A percentile compares a stretch with the other conserved stretches of the same genome.
Evolutionary conservation across 2,329 filamentous ascomycete genomes (phyloP).

Genomic region (Aspergillus japonicus): DNA sequence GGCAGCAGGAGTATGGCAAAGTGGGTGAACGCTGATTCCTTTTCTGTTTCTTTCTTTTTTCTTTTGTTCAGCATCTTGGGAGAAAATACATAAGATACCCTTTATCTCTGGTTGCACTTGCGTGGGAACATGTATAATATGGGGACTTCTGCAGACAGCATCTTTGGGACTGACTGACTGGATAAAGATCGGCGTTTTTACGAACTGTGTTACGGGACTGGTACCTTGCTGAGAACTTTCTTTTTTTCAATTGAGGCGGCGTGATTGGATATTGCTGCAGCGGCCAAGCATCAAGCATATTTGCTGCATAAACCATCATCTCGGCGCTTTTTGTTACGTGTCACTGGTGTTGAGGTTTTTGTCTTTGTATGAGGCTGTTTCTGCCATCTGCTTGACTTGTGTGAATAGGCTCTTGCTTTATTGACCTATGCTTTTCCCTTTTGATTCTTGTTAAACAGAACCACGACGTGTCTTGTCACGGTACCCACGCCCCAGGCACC

Average conservation of each 20-base stretch:
- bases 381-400: background rate
- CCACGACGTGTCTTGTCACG: too few species aligned
- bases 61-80: background rate
- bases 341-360: too few species aligned
- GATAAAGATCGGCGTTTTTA: background rate
- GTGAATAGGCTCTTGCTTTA: too few species aligned
- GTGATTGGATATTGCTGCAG: background rate
- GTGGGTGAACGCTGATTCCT: constrained; percentile 48
- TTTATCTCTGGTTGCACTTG: background rate
- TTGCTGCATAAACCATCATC: too few species aligned
- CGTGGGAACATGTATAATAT: background rate
- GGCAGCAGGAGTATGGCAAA: constrained; percentile 71
- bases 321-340: too few species aligned
- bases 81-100: background rate
- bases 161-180: background rate
- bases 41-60: background rate
- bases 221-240: background rate
- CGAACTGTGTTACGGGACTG: background rate
- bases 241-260: background rate
- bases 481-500: too few species aligned
- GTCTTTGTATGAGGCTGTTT: background rate
- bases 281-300: background rate
- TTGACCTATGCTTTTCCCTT: too few species aligned
- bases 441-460: too few species aligned
- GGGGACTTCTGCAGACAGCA: background rate